phyloP scores from a whole-genome alignment of 352 stramenopile species.

The Lagenidium giganteum region DNA sequence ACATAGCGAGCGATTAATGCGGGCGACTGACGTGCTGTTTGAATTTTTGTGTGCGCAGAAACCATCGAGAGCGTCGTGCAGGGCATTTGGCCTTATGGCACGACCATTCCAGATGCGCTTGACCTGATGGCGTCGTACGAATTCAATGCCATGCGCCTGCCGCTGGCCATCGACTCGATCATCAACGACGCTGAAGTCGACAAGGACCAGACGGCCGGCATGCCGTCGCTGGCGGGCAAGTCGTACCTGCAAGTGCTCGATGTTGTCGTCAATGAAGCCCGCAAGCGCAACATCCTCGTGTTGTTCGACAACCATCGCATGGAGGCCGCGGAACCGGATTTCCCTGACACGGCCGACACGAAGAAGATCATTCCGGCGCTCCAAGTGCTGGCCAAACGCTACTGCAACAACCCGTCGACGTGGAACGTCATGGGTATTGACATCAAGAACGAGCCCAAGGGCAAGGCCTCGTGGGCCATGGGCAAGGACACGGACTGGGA shows the following conservation, averaged over 20 bases:
- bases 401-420: slow-evolving; percentile 47
- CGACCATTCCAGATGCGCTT: slow-evolving; percentile 39
- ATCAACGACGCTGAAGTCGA: slow-evolving; percentile 37
- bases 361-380: slow-evolving; percentile 51
- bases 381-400: slow-evolving; percentile 44
- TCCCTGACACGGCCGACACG: slow-evolving; percentile 49
- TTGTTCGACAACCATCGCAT: slow-evolving; percentile 71
- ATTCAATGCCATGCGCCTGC: slow-evolving; percentile 57
- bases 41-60: slow-evolving; percentile 17
- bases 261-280: slow-evolving; percentile 40
- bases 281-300: slow-evolving; percentile 62
- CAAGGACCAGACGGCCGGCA: slow-evolving; percentile 38
- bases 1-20: too few relatives aligned
- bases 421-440: slow-evolving; percentile 79
- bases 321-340: slow-evolving; percentile 42
- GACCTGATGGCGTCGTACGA: slow-evolving; percentile 40
- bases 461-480: slow-evolving; percentile 57
- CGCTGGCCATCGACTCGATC: slow-evolving; percentile 64
- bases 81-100: slow-evolving; percentile 61
- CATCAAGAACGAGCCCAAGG: slow-evolving; percentile 78
- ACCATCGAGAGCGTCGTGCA: slow-evolving; percentile 55
- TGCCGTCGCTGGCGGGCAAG: slow-evolving; percentile 30
- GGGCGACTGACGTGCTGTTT: too few relatives aligned
- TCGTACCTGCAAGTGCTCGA: slow-evolving; percentile 63
- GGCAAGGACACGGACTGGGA: slow-evolving; percentile 66